Evolutionary conservation across 2,329 filamentous ascomycete species (phyloP).

Genomic region (Teratosphaeria nubilosa): DNA sequence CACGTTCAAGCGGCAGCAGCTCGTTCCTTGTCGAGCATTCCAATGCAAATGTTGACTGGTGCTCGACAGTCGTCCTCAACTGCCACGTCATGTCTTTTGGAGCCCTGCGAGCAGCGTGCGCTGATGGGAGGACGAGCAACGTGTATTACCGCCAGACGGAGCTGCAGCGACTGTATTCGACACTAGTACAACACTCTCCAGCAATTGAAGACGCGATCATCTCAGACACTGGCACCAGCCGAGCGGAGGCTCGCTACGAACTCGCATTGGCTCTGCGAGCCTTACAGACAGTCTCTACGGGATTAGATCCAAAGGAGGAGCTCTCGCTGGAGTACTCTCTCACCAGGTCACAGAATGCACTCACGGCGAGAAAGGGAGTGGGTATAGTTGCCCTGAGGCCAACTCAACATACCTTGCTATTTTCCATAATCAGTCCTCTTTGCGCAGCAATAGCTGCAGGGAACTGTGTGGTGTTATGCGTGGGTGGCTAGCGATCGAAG

Average conservation of each 20-base stretch:
- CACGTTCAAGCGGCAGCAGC: not conserved
- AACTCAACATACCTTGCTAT: conserved; percentile 39
- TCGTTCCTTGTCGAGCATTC: not conserved
- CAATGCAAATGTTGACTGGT: not conserved
- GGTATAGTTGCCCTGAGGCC: conserved; percentile 42
- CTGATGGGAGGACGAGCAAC: conserved; percentile 37
- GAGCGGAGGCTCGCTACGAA: conserved; percentile 33
- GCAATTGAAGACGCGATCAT: conserved; percentile 32
- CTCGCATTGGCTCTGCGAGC: conserved; percentile 31
- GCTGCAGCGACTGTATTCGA: conserved; percentile 34
- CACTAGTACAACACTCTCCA: conserved; percentile 26
- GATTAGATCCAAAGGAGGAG: conserved; percentile 30
- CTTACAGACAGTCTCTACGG: conserved; percentile 31
- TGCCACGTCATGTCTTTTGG: conserved; percentile 12
- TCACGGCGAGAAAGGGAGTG: conserved; percentile 23
- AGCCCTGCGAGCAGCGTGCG: conserved; percentile 31
- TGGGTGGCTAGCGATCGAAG: conserved; percentile 14
- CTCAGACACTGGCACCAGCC: conserved; percentile 28
- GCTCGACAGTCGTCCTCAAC: not conserved
- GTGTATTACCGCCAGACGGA: conserved; percentile 38
- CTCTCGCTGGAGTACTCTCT: conserved; percentile 35
- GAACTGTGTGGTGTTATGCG: conserved; percentile 43
- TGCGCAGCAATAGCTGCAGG: conserved; percentile 41
- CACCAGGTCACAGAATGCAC: conserved; percentile 30
- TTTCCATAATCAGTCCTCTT: conserved; percentile 34